These are phyloP conservation scores for Nematodospora anomalae DNA, from an alignment of 1,139 yeast genomes.

Conservation along the genomic window DNA sequence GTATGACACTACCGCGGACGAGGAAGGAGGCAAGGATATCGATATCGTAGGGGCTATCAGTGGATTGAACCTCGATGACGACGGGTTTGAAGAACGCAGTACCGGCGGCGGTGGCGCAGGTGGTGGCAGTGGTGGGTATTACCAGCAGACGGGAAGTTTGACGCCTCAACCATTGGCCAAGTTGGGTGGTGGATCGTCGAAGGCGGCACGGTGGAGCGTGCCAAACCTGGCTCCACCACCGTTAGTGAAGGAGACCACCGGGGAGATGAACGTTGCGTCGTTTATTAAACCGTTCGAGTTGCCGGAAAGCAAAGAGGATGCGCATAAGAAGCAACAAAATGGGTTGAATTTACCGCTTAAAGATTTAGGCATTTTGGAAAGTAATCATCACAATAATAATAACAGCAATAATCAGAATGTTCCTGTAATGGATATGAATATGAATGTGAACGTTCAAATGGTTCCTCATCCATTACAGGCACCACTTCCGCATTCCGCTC, in stretches of 20 bases:
- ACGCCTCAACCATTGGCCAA: slow-evolving; percentile 40
- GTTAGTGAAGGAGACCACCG: slow-evolving; percentile 11
- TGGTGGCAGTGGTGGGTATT: slow-evolving; percentile 10
- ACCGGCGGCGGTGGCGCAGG: slow-evolving; percentile 6
- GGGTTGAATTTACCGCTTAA: slow-evolving; percentile 13
- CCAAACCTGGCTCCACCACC: slow-evolving; percentile 43
- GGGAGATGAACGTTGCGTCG: slow-evolving; percentile 17
- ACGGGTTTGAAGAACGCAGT: slow-evolving; percentile 14
- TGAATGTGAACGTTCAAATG: neutral
- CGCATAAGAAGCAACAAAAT: slow-evolving; percentile 11
- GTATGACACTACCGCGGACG: no score
- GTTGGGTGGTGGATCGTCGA: no score
- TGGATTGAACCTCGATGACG: slow-evolving; percentile 42
- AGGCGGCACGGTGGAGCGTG: slow-evolving; percentile 20
- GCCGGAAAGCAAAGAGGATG: slow-evolving; percentile 28
- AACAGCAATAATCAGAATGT: slow-evolving; percentile 2
- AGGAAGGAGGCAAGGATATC: slow-evolving; percentile 19
- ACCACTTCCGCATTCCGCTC: slow-evolving; percentile 9
- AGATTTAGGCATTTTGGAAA: slow-evolving; percentile 5
- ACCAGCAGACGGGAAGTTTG: slow-evolving; percentile 20
- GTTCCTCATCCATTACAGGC: slow-evolving; percentile 28
- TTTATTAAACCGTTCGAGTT: slow-evolving; percentile 36
- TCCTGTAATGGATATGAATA: neutral
- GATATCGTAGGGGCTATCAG: slow-evolving; percentile 47
- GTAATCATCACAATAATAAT: neutral